These are phyloP conservation scores for Floccularia luteovirens DNA, from an alignment of 768 basidiomycete genomes.

Conservation along the genomic window DNA sequence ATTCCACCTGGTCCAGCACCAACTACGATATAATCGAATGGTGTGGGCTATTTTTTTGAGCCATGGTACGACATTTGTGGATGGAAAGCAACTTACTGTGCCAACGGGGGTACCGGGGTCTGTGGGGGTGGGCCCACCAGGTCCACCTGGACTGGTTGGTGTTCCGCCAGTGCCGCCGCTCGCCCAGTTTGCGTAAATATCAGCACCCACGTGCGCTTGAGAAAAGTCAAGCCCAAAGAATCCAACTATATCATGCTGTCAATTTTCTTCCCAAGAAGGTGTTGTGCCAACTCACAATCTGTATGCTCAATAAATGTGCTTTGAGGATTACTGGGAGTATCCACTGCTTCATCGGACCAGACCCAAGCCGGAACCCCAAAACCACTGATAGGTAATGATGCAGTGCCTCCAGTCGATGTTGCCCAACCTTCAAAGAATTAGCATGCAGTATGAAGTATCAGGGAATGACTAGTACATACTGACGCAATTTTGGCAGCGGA, in stretches of 20 bases:
- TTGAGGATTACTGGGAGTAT: conserved; percentile 39
- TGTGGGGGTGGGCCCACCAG: conserved; percentile 14
- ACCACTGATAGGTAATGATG: conserved; percentile 24
- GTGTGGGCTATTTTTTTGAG: conserved; percentile 22
- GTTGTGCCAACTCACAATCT: conserved; percentile 33
- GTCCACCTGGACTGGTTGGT: conserved; percentile 2
- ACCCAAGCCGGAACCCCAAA: conserved; percentile 47
- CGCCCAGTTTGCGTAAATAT: conserved; percentile 42
- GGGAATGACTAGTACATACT: conserved; percentile 24
- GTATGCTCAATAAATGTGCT: conserved; percentile 50
- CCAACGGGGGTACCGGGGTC: conserved; percentile 18
- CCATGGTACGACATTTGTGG: not conserved
- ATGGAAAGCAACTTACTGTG: not conserved
- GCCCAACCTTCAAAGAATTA: conserved; percentile 23
- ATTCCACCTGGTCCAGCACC: conserved; percentile 55
- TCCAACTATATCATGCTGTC: conserved; percentile 30
- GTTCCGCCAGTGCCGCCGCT: conserved; percentile 37
- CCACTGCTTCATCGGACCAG: conserved; percentile 31
- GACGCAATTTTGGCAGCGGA: conserved; percentile 60
- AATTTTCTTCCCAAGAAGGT: conserved; percentile 1
- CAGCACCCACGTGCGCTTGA: conserved; percentile 34
- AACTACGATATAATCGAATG: conserved; percentile 49
- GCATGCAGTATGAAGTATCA: not conserved
- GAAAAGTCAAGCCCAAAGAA: conserved; percentile 50
- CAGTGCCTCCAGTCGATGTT: conserved; percentile 22